Evolutionary conservation across 2,329 filamentous ascomycete genomes (phyloP).

Genomic region (Botrytis cinerea): DNA sequence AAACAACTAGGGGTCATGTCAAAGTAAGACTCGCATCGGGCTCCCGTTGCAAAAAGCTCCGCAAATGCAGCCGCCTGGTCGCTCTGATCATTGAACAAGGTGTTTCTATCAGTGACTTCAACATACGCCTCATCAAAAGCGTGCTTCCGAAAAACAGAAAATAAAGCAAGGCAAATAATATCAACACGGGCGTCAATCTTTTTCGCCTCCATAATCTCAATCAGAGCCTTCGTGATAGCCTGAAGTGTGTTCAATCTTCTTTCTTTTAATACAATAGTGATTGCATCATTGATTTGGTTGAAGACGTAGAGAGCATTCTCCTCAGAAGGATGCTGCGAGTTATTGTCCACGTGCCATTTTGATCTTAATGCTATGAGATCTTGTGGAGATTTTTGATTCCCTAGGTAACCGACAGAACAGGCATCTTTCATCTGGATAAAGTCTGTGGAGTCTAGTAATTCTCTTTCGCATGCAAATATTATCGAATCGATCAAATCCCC

Average conservation of each 20-base stretch:
- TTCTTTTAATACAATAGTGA: conserved; percentile 32
- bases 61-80: conserved; percentile 66
- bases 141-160: conserved; percentile 56
- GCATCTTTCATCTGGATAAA: conserved; percentile 45
- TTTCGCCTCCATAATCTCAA: conserved; percentile 14
- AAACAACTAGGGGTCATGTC: conserved; percentile 54
- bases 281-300: conserved; percentile 40
- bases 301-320: conserved; percentile 44
- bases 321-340: conserved; percentile 43
- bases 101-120: conserved; percentile 64
- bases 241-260: conserved; percentile 18
- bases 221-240: conserved; percentile 9
- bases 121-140: conserved; percentile 63
- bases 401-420: conserved; percentile 46
- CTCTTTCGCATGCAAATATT: conserved; percentile 15
- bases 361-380: conserved; percentile 45
- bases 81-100: conserved; percentile 58
- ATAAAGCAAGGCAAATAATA: conserved; percentile 57
- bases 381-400: conserved; percentile 43
- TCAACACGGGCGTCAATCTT: conserved; percentile 52
- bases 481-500: conserved; percentile 7
- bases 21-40: conserved; percentile 63
- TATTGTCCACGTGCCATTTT: conserved; percentile 47
- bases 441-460: conserved; percentile 22
- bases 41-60: conserved; percentile 63